phyloP scores from a whole-genome alignment of 2,329 filamentous ascomycete genomes.

The Ascochyta clinopodiicola region DNA sequence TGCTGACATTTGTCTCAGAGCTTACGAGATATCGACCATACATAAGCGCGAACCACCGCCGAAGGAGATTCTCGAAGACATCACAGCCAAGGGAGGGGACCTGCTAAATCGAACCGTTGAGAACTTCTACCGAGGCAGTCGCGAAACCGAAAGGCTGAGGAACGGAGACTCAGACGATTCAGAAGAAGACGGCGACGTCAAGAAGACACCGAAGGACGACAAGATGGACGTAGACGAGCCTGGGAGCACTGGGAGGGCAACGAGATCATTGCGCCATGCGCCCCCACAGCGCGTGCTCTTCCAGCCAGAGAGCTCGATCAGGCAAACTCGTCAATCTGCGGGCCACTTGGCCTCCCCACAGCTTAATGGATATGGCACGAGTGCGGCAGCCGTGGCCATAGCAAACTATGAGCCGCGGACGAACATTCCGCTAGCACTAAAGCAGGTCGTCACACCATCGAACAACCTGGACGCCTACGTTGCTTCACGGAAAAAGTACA shows the following conservation, averaged over 20 bases:
- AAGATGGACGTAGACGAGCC: conserved; percentile 59
- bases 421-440: conserved; percentile 69
- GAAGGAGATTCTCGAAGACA: conserved; percentile 83
- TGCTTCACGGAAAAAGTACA: conserved; percentile 61
- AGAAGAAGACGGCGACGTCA: conserved; percentile 50
- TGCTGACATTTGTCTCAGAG: conserved; percentile 50
- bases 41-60: conserved; percentile 83
- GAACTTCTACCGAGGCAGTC: conserved; percentile 66
- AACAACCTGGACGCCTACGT: conserved; percentile 75
- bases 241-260: conserved; percentile 50
- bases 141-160: conserved; percentile 54
- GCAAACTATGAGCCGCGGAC: conserved; percentile 73
- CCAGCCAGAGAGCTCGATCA: conserved; percentile 76
- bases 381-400: conserved; percentile 62
- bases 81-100: conserved; percentile 79
- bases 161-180: conserved; percentile 60
- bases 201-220: conserved; percentile 59
- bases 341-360: conserved; percentile 52
- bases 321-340: conserved; percentile 65
- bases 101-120: conserved; percentile 80
- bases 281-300: conserved; percentile 84
- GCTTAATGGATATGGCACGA: conserved; percentile 49
- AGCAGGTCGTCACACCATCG: conserved; percentile 75
- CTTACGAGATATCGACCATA: conserved; percentile 81
- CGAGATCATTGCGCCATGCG: conserved; percentile 72